Evolutionary conservation across 108 stramenopile genomes (phyloP).

Genomic region (Conticribra weissflogii): DNA sequence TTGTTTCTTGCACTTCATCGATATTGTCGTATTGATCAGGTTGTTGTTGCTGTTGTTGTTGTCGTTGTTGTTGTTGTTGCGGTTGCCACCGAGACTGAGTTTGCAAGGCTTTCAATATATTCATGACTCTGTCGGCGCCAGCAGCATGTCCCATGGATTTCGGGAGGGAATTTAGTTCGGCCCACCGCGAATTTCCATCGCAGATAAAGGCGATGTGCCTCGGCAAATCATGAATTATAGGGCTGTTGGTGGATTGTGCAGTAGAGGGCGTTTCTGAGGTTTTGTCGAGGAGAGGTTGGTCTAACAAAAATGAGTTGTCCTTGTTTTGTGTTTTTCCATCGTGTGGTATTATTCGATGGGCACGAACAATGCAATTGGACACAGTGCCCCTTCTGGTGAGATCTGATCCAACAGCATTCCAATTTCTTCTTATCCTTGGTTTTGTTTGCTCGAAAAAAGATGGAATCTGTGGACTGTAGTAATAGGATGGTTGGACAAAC

Average conservation of each 20-base stretch:
- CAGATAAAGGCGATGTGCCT: slow-evolving; percentile 81
- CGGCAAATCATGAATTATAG: slow-evolving; percentile 21
- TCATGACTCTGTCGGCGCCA: slow-evolving; percentile 63
- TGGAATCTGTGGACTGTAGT: no score
- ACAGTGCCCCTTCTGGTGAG: no score
- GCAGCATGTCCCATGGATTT: slow-evolving; percentile 56
- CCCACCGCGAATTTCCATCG: slow-evolving; percentile 87
- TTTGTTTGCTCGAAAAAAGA: no score
- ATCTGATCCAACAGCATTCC: no score
- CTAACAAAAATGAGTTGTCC: no score
- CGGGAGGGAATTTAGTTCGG: slow-evolving; percentile 44
- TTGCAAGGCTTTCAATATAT: slow-evolving; percentile 44
- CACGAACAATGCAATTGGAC: no score
- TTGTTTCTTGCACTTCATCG: background rate
- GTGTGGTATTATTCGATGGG: no score
- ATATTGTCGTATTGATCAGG: background rate
- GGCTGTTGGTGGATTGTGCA: background rate
- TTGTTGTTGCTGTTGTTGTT: background rate
- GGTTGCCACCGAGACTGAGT: background rate
- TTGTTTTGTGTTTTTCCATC: no score
- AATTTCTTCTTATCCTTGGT: no score
- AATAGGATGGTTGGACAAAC: no score
- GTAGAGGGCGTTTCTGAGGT: no score
- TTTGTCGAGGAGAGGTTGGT: background rate
- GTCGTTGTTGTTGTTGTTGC: background rate